Percentiles rank a stretch among this genome's conserved stretches.
Evolutionary conservation across 2,329 filamentous ascomycete genomes (phyloP).

Genomic region (Lecanoromycetidae sp.): DNA sequence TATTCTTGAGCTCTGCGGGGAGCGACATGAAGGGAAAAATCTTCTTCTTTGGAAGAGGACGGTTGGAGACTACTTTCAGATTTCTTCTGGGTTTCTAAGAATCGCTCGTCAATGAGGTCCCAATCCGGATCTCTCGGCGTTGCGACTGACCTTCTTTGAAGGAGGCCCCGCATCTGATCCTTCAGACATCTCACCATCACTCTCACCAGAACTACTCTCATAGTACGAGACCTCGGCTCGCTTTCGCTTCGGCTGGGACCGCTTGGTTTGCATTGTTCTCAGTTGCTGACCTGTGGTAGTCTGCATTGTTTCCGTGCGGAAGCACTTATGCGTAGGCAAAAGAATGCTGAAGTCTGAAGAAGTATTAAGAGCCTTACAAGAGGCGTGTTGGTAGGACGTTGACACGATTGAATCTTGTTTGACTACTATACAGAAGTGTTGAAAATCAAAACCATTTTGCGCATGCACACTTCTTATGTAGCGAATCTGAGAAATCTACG

Average conservation of each 20-base stretch:
- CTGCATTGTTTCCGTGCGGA: too few relatives aligned
- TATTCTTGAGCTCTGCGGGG: slow-evolving; percentile 12
- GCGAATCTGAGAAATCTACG: too few relatives aligned
- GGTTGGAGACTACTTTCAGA: background rate
- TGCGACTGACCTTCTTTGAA: background rate
- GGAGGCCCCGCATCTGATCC: background rate
- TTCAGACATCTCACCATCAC: background rate
- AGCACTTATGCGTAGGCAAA: too few relatives aligned
- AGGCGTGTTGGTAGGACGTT: too few relatives aligned
- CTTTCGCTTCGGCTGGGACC: slow-evolving; percentile 4
- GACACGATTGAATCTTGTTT: too few relatives aligned
- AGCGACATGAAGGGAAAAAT: slow-evolving; percentile 13
- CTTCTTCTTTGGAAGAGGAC: slow-evolving; percentile 8
- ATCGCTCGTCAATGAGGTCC: background rate
- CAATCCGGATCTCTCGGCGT: background rate
- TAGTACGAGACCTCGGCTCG: slow-evolving; percentile 4
- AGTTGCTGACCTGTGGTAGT: too few relatives aligned
- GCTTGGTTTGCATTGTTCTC: too few relatives aligned
- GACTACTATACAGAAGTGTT: too few relatives aligned
- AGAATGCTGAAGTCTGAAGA: too few relatives aligned
- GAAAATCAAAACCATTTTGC: too few relatives aligned
- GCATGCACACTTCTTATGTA: too few relatives aligned
- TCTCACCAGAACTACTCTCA: slow-evolving; percentile 1
- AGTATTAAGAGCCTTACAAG: too few relatives aligned
- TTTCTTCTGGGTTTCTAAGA: slow-evolving; percentile 1